Evolutionary conservation across 2,329 filamentous ascomycete genomes (phyloP).

Genomic region (Pseudocercospora musae): DNA sequence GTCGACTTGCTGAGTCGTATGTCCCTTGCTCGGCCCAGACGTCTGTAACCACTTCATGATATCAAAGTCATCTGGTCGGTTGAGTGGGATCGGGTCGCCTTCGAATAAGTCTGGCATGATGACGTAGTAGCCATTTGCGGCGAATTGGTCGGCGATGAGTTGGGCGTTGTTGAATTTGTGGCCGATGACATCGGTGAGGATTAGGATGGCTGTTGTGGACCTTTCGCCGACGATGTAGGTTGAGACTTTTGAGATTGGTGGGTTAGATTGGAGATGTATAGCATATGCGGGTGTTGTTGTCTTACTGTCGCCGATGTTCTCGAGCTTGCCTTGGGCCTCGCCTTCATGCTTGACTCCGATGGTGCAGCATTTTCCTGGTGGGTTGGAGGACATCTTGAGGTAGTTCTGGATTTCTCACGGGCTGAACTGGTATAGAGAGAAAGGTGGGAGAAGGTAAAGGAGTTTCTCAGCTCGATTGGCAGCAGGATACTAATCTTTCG

Average conservation of each 20-base stretch:
- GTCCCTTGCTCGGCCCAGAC: slow-evolving; percentile 34
- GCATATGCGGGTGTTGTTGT: background rate
- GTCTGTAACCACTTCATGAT: slow-evolving; percentile 49
- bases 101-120: slow-evolving; percentile 70
- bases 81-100: slow-evolving; percentile 61
- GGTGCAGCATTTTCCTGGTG: slow-evolving; percentile 38
- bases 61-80: slow-evolving; percentile 47
- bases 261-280: background rate
- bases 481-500: background rate
- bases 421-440: background rate
- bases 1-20: slow-evolving; percentile 48
- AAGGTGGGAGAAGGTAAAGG: background rate
- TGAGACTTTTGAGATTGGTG: slow-evolving; percentile 48
- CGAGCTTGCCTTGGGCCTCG: slow-evolving; percentile 33
- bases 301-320: slow-evolving; percentile 35
- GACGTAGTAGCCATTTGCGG: slow-evolving; percentile 67
- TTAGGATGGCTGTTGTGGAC: slow-evolving; percentile 54
- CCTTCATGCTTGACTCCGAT: slow-evolving; percentile 40
- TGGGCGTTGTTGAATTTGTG: slow-evolving; percentile 52
- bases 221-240: slow-evolving; percentile 56
- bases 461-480: no score
- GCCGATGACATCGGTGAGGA: slow-evolving; percentile 59
- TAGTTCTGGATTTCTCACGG: slow-evolving; percentile 1
- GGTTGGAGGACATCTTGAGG: slow-evolving; percentile 39
- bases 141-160: slow-evolving; percentile 69